Conservation (phyloP, 2,329 filamentous ascomycete genomes). For the Calonectria hongkongensis region DNA sequence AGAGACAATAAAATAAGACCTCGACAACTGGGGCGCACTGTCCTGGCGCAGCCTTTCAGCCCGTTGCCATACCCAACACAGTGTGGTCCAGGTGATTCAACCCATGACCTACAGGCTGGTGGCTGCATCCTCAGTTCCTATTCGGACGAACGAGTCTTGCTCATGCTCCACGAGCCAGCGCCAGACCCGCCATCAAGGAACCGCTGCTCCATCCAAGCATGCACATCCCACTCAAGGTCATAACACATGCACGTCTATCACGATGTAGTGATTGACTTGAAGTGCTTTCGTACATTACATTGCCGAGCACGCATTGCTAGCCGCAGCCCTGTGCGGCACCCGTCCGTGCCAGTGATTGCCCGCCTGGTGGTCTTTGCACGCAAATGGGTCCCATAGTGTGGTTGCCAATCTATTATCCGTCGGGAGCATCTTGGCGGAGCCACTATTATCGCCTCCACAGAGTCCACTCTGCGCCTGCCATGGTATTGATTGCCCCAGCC, state of each 20-base stretch:
- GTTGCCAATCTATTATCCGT: conserved; percentile 19
- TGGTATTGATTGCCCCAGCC: conserved; percentile 35
- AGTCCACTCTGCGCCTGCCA: conserved; percentile 48
- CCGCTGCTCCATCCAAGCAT: conserved; percentile 11
- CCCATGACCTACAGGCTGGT: conserved; percentile 4
- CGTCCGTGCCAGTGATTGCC: conserved; percentile 16
- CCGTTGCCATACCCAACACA: background rate
- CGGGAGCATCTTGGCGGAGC: conserved; percentile 17
- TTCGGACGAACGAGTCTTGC: conserved; percentile 12
- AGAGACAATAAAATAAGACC: conserved; percentile 19
- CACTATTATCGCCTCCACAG: conserved; percentile 26
- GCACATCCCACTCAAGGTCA: conserved; percentile 20
- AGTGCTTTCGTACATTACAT: conserved; percentile 10
- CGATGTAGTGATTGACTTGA: conserved; percentile 18
- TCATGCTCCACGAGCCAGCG: background rate
- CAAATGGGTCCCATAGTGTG: background rate
- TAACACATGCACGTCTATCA: conserved; percentile 19
- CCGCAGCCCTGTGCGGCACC: conserved; percentile 1
- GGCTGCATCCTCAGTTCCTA: conserved; percentile 16
- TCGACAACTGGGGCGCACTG: conserved; percentile 10
- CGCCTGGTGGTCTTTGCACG: background rate
- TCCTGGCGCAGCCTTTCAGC: background rate
- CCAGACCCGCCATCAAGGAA: background rate
- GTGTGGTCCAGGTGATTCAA: conserved; percentile 5
- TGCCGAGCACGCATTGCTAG: conserved; percentile 25